Evolutionary conservation across 2,329 filamentous ascomycete genomes (phyloP), one percentile per base, ranked within the genome.

Genomic region (Chrysoporthe puriensis): DNA sequence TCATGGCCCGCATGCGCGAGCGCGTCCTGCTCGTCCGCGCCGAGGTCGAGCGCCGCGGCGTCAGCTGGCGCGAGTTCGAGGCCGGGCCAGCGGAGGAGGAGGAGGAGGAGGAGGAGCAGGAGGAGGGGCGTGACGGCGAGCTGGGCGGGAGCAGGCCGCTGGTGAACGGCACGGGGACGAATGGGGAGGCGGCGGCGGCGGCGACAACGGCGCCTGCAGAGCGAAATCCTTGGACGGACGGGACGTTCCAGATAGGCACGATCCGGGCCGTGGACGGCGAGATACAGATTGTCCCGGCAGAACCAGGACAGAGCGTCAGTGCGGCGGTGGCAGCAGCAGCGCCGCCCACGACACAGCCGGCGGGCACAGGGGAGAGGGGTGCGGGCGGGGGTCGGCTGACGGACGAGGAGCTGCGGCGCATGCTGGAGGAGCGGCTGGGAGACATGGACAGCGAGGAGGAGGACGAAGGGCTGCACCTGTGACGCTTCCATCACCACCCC

Each of bases 1-100:
- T 94, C 67, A 90, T 94, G 67, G 82, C 78, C 70, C 85, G 90
- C 72, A 91, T 93, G 86, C 81, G 85, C 70, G 85, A 88, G 79
- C 83, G 91, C 76, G 85, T 93, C 70, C 81, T 80, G 65, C 77
- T 93, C 62, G 81, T 93, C 70, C 86, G 84, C 71, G 79, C 75
- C 54, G 91, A 94, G 79, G 87, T 93, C 9, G 86, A 89, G 77
- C 74, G 75, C 9, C 79, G 88, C 4, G 88, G 88, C 1, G 71
- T 83, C 66, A 82, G 78, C 73, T 90, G 88, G 88, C 74, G 77
- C 42, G 86, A 88, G 75, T 87, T 89, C 66, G 68, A 70, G 50
- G 11, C 14, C 42, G 79, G 82, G 72, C 83, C 79, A 66, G 79
- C 79, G 60, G 80, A 83, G 26, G 84, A 85, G 71, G 61, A 75